Percentiles rank a stretch among this genome's conserved stretches.
These are phyloP conservation scores for Phytomonas sp. DNA, from an alignment of 208 protist species.

Conservation along the genomic window DNA sequence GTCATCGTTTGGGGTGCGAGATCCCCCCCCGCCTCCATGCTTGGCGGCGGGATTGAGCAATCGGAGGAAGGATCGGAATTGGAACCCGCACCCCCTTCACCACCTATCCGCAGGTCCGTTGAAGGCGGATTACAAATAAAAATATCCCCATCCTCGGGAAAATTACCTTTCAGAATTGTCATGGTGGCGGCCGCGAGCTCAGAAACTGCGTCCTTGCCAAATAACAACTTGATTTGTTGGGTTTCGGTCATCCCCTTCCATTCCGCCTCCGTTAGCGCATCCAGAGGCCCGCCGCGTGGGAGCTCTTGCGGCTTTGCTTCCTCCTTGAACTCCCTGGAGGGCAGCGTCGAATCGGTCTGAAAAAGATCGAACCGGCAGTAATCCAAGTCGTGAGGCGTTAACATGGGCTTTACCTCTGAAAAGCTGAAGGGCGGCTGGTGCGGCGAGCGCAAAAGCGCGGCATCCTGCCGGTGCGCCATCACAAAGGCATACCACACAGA, in stretches of 20 bases:
- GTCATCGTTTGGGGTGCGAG: neutral
- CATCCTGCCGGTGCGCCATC: conserved; percentile 17
- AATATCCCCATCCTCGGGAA: neutral
- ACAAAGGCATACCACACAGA: conserved; percentile 24
- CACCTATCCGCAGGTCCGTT: neutral
- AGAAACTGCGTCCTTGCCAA: neutral
- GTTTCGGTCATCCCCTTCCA: neutral
- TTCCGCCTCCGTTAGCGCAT: neutral
- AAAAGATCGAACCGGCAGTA: conserved; percentile 4
- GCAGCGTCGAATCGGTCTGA: neutral
- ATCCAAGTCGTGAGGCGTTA: conserved; percentile 42
- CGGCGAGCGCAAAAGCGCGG: conserved; percentile 24
- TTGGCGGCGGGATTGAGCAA: neutral
- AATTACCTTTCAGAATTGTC: neutral
- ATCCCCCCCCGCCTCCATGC: neutral
- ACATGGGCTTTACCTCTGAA: conserved; percentile 28
- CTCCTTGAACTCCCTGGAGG: neutral
- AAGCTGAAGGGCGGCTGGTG: conserved; percentile 66
- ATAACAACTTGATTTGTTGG: neutral
- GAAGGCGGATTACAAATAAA: neutral
- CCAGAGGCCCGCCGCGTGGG: neutral
- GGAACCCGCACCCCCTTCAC: neutral
- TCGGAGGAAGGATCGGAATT: neutral
- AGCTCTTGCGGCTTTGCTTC: neutral
- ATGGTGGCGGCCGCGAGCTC: neutral